Conservation (phyloP, 441 rosid genomes). For the Erodium moschatum region DNA sequence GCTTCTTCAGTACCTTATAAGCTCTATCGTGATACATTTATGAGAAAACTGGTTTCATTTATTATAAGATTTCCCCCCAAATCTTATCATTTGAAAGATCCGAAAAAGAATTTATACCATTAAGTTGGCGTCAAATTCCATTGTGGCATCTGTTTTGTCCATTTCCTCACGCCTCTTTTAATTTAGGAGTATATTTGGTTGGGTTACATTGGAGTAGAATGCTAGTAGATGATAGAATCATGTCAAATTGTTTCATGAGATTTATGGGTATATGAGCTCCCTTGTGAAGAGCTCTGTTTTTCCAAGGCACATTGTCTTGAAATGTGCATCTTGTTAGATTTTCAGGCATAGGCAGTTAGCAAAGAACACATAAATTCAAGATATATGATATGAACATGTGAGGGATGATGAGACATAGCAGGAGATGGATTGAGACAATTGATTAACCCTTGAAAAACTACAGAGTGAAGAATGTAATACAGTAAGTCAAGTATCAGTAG, state of each 20-base stretch:
- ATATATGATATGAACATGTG: neutral
- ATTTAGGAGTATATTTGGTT: neutral
- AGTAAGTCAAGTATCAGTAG: neutral
- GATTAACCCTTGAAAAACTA: neutral
- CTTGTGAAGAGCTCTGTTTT: neutral
- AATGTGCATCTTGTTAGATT: neutral
- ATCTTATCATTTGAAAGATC: neutral
- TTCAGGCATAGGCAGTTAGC: neutral
- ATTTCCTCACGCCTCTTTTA: neutral
- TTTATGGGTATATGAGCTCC: neutral
- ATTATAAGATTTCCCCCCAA: neutral
- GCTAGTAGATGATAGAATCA: neutral
- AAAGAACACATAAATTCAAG: neutral
- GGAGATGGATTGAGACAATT: neutral
- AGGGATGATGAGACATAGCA: neutral
- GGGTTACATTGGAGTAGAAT: neutral
- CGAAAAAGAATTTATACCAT: neutral
- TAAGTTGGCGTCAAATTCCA: neutral
- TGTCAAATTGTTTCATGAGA: neutral
- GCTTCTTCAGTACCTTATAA: neutral
- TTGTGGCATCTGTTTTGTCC: neutral
- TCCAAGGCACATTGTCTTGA: neutral
- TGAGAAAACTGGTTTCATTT: neutral
- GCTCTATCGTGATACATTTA: conserved; percentile 2
- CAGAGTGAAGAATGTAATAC: neutral